Percentiles rank a stretch among this genome's conserved stretches.
Evolutionary conservation across 768 basidiomycete genomes (phyloP).

Genomic region (Podaxis rugospora): DNA sequence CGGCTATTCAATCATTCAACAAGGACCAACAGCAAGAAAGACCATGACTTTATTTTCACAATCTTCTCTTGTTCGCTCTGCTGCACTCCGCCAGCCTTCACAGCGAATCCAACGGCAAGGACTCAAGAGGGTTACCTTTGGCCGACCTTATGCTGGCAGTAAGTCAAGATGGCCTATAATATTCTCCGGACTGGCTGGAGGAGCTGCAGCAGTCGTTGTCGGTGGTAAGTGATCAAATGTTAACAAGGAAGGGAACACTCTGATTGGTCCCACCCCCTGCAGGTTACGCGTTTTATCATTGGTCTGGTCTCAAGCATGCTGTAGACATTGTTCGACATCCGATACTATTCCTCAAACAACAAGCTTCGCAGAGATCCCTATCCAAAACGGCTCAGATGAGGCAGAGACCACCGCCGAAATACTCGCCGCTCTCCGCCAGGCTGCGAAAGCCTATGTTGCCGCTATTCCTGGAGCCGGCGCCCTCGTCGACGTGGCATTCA

Average conservation of each 20-base stretch:
- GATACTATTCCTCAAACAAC: conserved; percentile 1
- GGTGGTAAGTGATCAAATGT: conserved; percentile 1
- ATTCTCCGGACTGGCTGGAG: background rate
- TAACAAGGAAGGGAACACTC: background rate
- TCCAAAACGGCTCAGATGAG: background rate
- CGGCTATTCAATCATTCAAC: no score
- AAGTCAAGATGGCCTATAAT: background rate
- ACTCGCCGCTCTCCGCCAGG: conserved; percentile 31
- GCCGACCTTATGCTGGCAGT: background rate
- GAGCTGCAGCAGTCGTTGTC: background rate
- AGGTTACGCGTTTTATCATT: conserved; percentile 39
- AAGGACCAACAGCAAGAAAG: background rate
- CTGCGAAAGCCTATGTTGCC: conserved; percentile 36
- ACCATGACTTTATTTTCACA: background rate
- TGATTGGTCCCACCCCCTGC: background rate
- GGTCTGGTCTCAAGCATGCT: conserved; percentile 31
- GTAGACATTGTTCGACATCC: conserved; percentile 25
- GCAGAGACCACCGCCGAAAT: conserved; percentile 23
- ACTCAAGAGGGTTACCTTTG: background rate
- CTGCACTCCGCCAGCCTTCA: background rate
- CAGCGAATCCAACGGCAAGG: background rate
- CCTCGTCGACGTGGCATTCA: conserved; percentile 38
- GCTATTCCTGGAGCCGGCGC: conserved; percentile 33
- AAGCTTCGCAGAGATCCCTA: conserved; percentile 10
- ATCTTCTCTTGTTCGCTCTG: background rate